Percentiles rank a stretch among this genome's conserved stretches.
These are phyloP conservation scores for Cucumis sativus DNA, from an alignment of 306 rosid genomes.

Conservation along the genomic window DNA sequence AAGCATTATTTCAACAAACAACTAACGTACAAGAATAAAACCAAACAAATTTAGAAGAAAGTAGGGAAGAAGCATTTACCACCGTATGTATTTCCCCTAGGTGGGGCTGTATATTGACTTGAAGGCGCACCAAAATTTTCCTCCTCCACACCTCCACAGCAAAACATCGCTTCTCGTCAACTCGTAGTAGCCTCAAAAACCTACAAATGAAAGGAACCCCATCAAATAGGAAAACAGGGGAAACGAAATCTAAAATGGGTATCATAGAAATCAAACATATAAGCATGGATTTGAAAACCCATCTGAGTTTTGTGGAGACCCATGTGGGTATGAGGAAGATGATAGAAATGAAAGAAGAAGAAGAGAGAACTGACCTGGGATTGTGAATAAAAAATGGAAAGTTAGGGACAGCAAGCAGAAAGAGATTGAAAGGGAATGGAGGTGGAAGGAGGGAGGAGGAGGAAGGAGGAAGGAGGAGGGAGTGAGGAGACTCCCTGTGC, in stretches of 20 bases:
- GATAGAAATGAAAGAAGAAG: not conserved
- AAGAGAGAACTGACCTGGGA: not conserved
- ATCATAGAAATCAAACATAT: not conserved
- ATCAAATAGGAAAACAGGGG: not conserved
- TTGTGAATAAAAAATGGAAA: not conserved
- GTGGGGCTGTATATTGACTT: slow-evolving; percentile 39
- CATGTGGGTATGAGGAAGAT: not conserved
- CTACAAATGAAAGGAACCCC: slow-evolving; percentile 14
- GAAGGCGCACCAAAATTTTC: slow-evolving; percentile 47
- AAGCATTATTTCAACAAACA: not conserved
- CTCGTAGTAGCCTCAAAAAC: slow-evolving; percentile 23
- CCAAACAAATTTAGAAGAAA: not conserved
- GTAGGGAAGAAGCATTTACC: not conserved
- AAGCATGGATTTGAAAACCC: not conserved
- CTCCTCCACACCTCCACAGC: slow-evolving; percentile 68
- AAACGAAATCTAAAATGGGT: not conserved
- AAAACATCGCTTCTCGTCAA: slow-evolving; percentile 48
- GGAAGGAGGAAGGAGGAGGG: not conserved
- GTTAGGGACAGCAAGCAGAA: not conserved
- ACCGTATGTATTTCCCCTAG: slow-evolving; percentile 40
- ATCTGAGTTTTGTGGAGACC: not conserved
- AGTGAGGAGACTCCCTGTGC: not conserved
- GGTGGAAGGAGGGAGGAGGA: not conserved
- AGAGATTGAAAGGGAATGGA: not conserved
- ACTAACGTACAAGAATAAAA: not conserved